Evolutionary conservation across 106 monocot species (phyloP), one percentile per base, ranked within the genome.

Genomic region (Ottelia alismoides): DNA sequence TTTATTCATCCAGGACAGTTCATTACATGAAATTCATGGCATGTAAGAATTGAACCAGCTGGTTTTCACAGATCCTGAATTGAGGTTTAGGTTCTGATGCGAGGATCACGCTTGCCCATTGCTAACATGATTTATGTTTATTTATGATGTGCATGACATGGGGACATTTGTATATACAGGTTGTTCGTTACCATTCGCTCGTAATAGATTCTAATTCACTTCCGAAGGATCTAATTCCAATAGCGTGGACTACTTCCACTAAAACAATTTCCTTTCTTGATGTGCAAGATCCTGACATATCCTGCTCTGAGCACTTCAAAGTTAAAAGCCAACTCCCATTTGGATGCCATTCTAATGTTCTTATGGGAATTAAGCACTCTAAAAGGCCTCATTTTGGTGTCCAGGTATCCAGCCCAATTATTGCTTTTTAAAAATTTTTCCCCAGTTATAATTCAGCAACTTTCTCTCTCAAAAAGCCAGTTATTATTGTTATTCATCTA

Each of bases 151-250:
- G n/a, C n/a, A n/a, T n/a, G n/a, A n/a, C n/a, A n/a, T n/a, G n/a
- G n/a, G n/a, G n/a, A n/a, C n/a, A n/a, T 28, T 43, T 43, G 40
- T 43, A 43, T 43, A 2, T 47, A 28, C 75, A 98, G 98, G 98
- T 90, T 59, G 85, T 98, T 31, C 65, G 90, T 28, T 98, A 98
- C 53, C 98, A 98, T 77, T 98, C 98, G 51, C 90, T 98, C 68
- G 70, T 86, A 46, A 68, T 98, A 25, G 74, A 85, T 58, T 56
- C 71, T 20, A 66, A 71, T 25, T 80, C 90, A 31, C 79, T 98
- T 56, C 82, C 90, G 12, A 70, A 77, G 27, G 85, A 86, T 32
- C 85, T 98, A 25, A 62, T 83, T 55, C 85, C 98, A 18, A 70
- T 73, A 58, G 90, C 98, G 48, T 98, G 98, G 98, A 77, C 82